phyloP scores from a whole-genome alignment of 208 protist genomes.

The Trypanosoma vivax region DNA sequence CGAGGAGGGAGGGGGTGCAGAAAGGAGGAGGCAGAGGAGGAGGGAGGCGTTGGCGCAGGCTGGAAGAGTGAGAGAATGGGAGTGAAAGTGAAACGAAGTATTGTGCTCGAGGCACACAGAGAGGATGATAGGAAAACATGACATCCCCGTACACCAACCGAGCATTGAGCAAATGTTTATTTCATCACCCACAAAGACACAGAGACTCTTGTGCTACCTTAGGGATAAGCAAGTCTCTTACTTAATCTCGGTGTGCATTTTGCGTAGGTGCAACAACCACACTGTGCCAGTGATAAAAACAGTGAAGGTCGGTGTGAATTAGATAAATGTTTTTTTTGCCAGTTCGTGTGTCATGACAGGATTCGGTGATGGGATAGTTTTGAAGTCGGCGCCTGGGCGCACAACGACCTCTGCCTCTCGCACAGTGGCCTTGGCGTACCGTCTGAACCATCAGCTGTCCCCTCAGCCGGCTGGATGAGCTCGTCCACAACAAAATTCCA shows the following conservation, averaged over 20 bases:
- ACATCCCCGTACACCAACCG: too few species aligned
- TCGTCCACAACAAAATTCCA: conserved; percentile 17
- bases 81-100: too few species aligned
- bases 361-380: conserved; percentile 16
- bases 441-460: background rate
- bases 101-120: too few species aligned
- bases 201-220: too few species aligned
- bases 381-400: conserved; percentile 4
- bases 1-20: conserved; percentile 6
- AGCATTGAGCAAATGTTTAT: too few species aligned
- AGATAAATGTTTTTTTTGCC: conserved; percentile 21
- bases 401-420: conserved; percentile 16
- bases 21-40: conserved; percentile 10
- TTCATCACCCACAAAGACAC: too few species aligned
- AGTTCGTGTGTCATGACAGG: conserved; percentile 27
- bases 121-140: too few species aligned
- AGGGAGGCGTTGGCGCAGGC: background rate
- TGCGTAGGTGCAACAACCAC: too few species aligned
- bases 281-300: too few species aligned
- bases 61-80: background rate
- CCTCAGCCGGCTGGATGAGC: background rate
- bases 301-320: too few species aligned
- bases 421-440: background rate
- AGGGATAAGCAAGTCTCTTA: too few species aligned
- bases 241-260: too few species aligned